These are phyloP conservation scores for Vigna hirtella DNA, from an alignment of 306 rosid species.

Conservation along the genomic window DNA sequence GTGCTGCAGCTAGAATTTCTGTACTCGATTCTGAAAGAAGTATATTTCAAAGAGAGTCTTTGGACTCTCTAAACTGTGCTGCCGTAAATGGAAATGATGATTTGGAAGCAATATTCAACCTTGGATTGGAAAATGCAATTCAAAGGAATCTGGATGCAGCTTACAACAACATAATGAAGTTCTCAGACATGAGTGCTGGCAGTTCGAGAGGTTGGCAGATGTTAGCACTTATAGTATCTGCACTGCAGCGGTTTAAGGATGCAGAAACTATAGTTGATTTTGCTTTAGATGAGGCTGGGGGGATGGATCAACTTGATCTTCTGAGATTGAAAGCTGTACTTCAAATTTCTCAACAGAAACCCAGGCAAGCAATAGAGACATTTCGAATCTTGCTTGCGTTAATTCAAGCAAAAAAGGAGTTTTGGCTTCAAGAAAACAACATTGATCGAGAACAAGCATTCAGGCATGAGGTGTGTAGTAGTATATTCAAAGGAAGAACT, in stretches of 20 bases:
- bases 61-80: slow-evolving; percentile 63
- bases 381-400: slow-evolving; percentile 76
- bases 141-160: slow-evolving; percentile 80
- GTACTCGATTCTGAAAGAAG: slow-evolving; percentile 76
- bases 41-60: slow-evolving; percentile 63
- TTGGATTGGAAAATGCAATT: slow-evolving; percentile 73
- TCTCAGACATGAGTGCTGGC: slow-evolving; percentile 62
- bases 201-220: slow-evolving; percentile 73
- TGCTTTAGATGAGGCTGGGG: slow-evolving; percentile 79
- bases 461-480: slow-evolving; percentile 47
- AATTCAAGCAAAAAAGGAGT: slow-evolving; percentile 69
- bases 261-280: slow-evolving; percentile 80
- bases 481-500: not conserved
- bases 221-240: slow-evolving; percentile 75
- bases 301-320: slow-evolving; percentile 71
- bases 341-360: slow-evolving; percentile 72
- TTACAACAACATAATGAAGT: slow-evolving; percentile 59
- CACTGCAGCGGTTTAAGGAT: slow-evolving; percentile 67
- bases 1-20: slow-evolving; percentile 74
- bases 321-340: slow-evolving; percentile 80
- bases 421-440: slow-evolving; percentile 50
- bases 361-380: slow-evolving; percentile 87
- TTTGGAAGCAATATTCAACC: slow-evolving; percentile 62
- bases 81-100: slow-evolving; percentile 51
- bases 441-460: slow-evolving; percentile 37